Evolutionary conservation across 352 stramenopile genomes (phyloP).

Genomic region (Phytopythium vexans): DNA sequence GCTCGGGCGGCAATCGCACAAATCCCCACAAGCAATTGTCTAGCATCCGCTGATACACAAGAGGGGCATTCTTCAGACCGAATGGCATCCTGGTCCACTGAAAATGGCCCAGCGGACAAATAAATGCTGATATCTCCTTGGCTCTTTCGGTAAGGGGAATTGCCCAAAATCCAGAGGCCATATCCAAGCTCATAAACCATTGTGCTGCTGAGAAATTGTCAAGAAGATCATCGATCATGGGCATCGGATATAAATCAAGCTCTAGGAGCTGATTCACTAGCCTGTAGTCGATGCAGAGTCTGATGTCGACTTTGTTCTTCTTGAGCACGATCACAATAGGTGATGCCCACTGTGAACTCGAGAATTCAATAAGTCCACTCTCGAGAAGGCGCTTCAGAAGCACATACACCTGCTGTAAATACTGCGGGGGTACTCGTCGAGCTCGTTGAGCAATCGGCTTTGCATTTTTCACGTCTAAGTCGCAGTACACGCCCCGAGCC

Average conservation of each 20-base stretch:
- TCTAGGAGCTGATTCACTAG: constrained; percentile 12
- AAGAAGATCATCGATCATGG: constrained; percentile 17
- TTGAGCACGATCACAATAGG: constrained; percentile 20
- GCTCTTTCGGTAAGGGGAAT: constrained; percentile 12
- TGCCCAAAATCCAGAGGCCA: constrained; percentile 16
- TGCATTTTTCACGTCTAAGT: constrained; percentile 9
- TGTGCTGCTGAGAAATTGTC: constrained; percentile 13
- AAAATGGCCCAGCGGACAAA: constrained; percentile 20
- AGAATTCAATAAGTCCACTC: constrained; percentile 6
- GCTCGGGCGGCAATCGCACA: not conserved
- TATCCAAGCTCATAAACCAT: constrained; percentile 18
- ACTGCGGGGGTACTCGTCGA: constrained; percentile 2
- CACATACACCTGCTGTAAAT: constrained; percentile 10
- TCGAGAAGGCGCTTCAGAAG: not conserved
- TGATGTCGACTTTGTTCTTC: constrained; percentile 9
- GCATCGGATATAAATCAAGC: constrained; percentile 13
- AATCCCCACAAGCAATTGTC: constrained; percentile 17
- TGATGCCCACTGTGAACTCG: constrained; percentile 4
- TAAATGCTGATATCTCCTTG: constrained; percentile 12
- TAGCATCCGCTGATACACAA: constrained; percentile 12
- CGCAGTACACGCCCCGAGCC: constrained; percentile 9
- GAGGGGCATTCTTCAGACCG: constrained; percentile 13
- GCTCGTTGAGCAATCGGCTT: constrained; percentile 4
- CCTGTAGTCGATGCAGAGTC: constrained; percentile 20
- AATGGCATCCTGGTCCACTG: constrained; percentile 19